Evolutionary conservation across 257 asterid genomes (phyloP), one percentile per base, ranked within the genome.

Genomic region (Voacanga thouarsii): DNA sequence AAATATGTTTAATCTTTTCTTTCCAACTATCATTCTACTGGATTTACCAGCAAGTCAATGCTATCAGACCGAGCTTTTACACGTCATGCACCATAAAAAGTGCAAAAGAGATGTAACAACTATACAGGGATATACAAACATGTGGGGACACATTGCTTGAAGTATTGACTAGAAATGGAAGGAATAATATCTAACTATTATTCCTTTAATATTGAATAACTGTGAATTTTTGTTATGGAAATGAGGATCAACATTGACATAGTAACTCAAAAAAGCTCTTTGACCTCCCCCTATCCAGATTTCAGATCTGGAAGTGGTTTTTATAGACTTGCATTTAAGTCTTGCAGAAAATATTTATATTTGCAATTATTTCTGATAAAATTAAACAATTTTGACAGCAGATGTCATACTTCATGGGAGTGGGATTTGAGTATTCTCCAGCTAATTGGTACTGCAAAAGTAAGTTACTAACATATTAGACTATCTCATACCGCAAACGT

Each of bases 401-500:
- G 14, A 75, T 19, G 15, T 0, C 37, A 44, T 10, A 21, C 56
- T 24, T 6, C 39, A 26, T 5, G 7, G 0, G 7, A 24, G 3
- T 3, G 30, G 39, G 21, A 23, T 44, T 56, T 33, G 23, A 24
- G 24, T 18, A 26, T 65, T 33, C 41, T 33, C 73, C 49, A 50
- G 64, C 28, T 70, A 49, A 41, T 6, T 21, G 51, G 15, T 66
- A 8, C 33, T 50, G 41, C 21, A 12, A 18, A 61, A 7, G 28
- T 24, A 75, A 44, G 28, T 43, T 21, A 67, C 28, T 7, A 75
- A 76, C 64, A 70, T 12, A 70, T 60, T 64, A 51, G 53, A 24
- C 41, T 23, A 55, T 30, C 44, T 59, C 64, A 51, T 82, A 93
- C 96, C 96, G 88, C 39, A 91, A 85, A 21, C 97, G 97, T 23